Conservation (phyloP, 2,329 filamentous ascomycete genomes). For the Cercospora zeina region DNA sequence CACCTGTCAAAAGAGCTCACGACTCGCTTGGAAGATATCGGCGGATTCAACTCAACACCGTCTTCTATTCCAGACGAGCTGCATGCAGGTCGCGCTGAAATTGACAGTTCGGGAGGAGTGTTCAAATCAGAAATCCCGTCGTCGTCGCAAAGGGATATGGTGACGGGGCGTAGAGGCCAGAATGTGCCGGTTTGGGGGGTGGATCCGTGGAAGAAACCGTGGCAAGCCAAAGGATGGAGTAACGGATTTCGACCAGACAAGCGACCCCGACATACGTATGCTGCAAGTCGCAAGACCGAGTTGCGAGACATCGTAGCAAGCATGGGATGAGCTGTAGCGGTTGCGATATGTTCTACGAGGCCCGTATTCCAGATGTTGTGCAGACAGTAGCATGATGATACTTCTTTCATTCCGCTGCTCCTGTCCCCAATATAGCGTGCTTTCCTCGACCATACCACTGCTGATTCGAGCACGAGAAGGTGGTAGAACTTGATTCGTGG, state of each 20-base stretch:
- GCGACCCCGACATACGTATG: background rate
- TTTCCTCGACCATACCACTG: background rate
- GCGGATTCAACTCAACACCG: background rate
- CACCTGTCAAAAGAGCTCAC: background rate
- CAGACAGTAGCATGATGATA: background rate
- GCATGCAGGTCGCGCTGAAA: background rate
- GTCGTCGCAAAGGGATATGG: background rate
- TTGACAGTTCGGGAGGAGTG: background rate
- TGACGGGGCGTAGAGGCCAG: background rate
- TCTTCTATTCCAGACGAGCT: background rate
- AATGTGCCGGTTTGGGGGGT: background rate
- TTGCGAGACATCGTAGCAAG: background rate
- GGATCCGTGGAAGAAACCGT: slow-evolving; percentile 1
- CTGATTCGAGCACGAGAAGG: too few relatives aligned
- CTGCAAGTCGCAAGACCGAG: background rate
- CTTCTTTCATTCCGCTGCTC: background rate
- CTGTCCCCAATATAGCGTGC: background rate
- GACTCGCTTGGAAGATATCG: background rate
- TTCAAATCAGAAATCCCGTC: background rate
- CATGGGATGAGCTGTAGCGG: slow-evolving; percentile 1
- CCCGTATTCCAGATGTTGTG: background rate
- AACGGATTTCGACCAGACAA: background rate
- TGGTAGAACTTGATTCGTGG: background rate
- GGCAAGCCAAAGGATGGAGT: slow-evolving; percentile 3
- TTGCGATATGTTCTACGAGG: background rate